Base-by-base conservation (phyloP, 192 early-diverging fungal genomes). In the Pilaira anomala region DNA sequence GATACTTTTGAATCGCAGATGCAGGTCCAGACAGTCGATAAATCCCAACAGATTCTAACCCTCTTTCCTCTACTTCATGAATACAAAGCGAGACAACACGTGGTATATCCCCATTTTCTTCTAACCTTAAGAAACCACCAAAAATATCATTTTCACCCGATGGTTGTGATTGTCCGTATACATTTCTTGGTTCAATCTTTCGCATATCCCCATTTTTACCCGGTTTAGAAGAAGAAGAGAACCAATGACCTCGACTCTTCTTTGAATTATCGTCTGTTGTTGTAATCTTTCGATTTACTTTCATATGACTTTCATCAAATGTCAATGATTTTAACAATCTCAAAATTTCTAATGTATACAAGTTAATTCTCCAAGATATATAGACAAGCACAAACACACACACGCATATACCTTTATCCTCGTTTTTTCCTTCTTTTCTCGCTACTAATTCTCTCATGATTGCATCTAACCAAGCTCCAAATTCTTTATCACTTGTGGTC, bases 1-100 rank as follows among this genome's bases (percentile, higher is more conserved):
- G 74, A 26, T 88, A 80, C 14, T 80, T 84, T 65, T 87, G 83
- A 67, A 91, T 84, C 44, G 85, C 64, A 19, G 85, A 82, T 7
- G 80, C 79, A 13, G 85, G 76, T 1, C 88, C 90, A 18, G 90
- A 83, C 13, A 91, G 73, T 28, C 90, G 83, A 58, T 91, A 90
- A 19, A 91, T 88, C 9, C 88, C 90, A 50, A 90, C 84, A 51
- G 85, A 84, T 39, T 82, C 82, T 24, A 91, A 57, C 8, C 69
- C 89, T 62, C 85, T 80, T 48, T 77, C 70, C 71, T 91, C 89
- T 18, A 91, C 85, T 61, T 91, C 85, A 0, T 75, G 48, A 60
- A 91, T 78, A 62, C 89, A 91, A 73, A 77, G 83, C 68, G 83
- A 82, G 44, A 90, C 77, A 25, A 91, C 68, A 22, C 70, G n/a